Percentiles rank a stretch among this genome's conserved stretches.
phyloP scores from a whole-genome alignment of 768 basidiomycete species.

The Cystofilobasidium macerans region DNA sequence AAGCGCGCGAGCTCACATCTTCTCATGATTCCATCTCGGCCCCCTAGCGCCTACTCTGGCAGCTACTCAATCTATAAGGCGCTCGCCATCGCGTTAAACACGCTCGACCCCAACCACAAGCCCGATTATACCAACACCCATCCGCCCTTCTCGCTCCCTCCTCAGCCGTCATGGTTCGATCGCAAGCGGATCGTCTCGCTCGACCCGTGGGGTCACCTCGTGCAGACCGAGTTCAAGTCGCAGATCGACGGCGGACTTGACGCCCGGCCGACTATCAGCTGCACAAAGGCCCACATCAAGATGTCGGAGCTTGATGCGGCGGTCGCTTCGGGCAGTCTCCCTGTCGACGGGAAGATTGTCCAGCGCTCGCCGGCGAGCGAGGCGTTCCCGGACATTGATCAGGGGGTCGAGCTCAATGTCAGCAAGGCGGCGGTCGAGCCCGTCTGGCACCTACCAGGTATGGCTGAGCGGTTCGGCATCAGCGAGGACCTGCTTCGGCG shows the following conservation, averaged over 20 bases:
- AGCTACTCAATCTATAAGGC: conserved; percentile 92
- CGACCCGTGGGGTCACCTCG: conserved; percentile 88
- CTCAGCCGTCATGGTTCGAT: conserved; percentile 65
- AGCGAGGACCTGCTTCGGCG: conserved; percentile 74
- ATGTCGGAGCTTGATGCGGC: conserved; percentile 75
- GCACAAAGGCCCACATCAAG: conserved; percentile 87
- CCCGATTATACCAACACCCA: conserved; percentile 73
- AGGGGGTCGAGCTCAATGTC: conserved; percentile 77
- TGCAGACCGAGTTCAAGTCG: conserved; percentile 41
- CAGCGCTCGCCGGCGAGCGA: conserved; percentile 47
- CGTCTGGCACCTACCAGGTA: conserved; percentile 88
- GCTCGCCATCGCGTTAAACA: conserved; percentile 68
- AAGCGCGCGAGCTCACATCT: not conserved
- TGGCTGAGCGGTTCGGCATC: conserved; percentile 86
- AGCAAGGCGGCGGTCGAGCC: conserved; percentile 93
- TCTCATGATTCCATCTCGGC: not conserved
- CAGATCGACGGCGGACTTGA: conserved; percentile 52
- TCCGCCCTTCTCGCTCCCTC: conserved; percentile 69
- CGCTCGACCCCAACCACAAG: conserved; percentile 61
- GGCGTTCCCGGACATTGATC: conserved; percentile 39
- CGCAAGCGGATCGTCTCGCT: conserved; percentile 74
- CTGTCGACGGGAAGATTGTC: conserved; percentile 77
- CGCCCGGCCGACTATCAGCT: conserved; percentile 79
- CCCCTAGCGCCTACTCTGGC: conserved; percentile 67
- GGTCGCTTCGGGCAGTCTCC: conserved; percentile 57